Base-by-base conservation (phyloP, 495 filamentous ascomycete genomes). In the Trichoderma virens region DNA sequence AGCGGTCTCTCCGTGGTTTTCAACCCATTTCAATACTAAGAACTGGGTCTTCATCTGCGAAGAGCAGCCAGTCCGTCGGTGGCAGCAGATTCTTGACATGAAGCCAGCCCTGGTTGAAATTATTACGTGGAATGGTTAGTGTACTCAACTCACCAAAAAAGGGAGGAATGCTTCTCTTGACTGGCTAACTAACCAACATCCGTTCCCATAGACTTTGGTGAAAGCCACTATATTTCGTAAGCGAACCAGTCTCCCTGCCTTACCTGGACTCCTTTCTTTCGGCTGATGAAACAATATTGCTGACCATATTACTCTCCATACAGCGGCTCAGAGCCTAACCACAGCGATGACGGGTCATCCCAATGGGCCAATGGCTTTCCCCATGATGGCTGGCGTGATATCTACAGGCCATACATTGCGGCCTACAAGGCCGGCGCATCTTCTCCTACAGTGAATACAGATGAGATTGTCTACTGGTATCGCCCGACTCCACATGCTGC, bases 401-500 rank as follows among this genome's bases (percentile, higher is more conserved):
- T 69, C 1, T 65, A 60, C 61, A 66, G 64, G 11, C 67, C 67
- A 5, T 69, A 69, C 38, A 69, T 69, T 30, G 67, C 67, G 23
- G 66, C 67, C 11, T 69, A 69, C 62, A 69, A 69, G 32, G 35
- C 62, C 2, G 67, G 67, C 18, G 67, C 67, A 3, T 61, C 68
- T 7, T 65, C 63, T 1, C 70, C 80, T 0, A 61, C 62, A 16
- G 60, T 62, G 25, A 65, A 69, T 7, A 67, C 73, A 11, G 82
- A 85, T 45, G 75, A 82, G 65, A 67, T 85, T 13, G 74, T 85
- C 3, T 85, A 83, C 71, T 85, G 82, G 81, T 85, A 85, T 66
- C 74, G 80, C 2, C 79, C 81, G 0, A 82, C 78, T 0, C 75
- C 73, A 0, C 75, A 73, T 39, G 67, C 70, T 47, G 62, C 78